Evolutionary conservation across 2,329 filamentous ascomycete genomes (phyloP).

Genomic region (Pseudohalonectria lignicola): DNA sequence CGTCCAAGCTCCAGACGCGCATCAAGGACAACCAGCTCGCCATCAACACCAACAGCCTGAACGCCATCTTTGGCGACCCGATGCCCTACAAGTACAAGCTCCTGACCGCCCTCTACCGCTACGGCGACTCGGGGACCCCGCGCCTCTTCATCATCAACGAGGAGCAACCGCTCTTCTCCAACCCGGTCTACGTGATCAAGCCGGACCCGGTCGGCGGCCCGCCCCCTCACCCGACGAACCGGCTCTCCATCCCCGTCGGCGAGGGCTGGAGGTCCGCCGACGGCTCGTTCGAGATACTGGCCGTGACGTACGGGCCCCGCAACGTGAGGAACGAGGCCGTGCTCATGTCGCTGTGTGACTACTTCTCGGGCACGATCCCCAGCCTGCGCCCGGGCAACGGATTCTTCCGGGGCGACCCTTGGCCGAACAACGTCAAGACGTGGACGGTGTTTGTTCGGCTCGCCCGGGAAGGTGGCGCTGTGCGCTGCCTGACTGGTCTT

Average conservation of each 20-base stretch:
- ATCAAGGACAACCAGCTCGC: constrained; percentile 1
- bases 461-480: background rate
- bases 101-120: background rate
- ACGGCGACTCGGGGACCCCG: background rate
- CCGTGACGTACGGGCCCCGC: constrained; percentile 1
- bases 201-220: background rate
- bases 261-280: background rate
- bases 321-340: background rate
- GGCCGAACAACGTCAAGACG: background rate
- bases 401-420: constrained; percentile 1
- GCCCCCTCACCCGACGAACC: background rate
- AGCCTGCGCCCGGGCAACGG: background rate
- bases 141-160: background rate
- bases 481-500: background rate
- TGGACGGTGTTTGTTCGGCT: constrained; percentile 1
- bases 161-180: background rate
- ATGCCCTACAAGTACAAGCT: constrained; percentile 1
- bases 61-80: background rate
- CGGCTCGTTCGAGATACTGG: background rate
- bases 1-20: background rate
- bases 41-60: background rate
- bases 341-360: background rate
- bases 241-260: background rate
- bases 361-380: background rate
- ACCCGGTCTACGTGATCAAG: background rate